Percentiles rank a stretch among this genome's conserved stretches.
These are phyloP conservation scores for Aegilops bicornis DNA, from an alignment of 176 grass and related monocot species.

Conservation along the genomic window DNA sequence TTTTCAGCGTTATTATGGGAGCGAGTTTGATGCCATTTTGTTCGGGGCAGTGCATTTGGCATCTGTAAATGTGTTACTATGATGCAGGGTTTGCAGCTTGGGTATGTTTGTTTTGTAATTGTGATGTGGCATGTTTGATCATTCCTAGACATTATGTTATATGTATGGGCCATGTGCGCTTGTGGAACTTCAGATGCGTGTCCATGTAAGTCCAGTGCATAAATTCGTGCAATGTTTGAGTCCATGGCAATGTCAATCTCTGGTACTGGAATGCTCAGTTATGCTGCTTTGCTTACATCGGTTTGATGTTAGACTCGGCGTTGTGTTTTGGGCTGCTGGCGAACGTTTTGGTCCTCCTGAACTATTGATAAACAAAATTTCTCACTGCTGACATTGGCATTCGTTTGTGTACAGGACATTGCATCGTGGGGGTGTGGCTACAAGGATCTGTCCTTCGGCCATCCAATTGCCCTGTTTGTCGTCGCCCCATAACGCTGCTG, in stretches of 20 bases:
- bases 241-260: background rate
- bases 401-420: conserved; percentile 18
- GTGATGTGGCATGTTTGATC: background rate
- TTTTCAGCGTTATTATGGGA: background rate
- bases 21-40: background rate
- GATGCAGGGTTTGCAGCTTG: background rate
- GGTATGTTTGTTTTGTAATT: background rate
- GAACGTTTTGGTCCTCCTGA: background rate
- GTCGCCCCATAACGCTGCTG: conserved; percentile 34
- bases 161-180: background rate
- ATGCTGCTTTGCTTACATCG: background rate
- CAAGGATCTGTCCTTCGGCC: conserved; percentile 26
- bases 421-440: conserved; percentile 44
- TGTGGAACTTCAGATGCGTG: background rate
- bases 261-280: too few relatives aligned
- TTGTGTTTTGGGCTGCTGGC: background rate
- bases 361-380: background rate
- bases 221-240: background rate
- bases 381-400: background rate
- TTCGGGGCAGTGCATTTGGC: background rate
- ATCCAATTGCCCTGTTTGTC: conserved; percentile 37
- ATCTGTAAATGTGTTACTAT: background rate
- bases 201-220: background rate
- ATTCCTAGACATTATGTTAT: background rate
- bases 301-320: background rate